These are phyloP conservation scores for Pestalotiopsis sp. DNA, from an alignment of 2,329 filamentous ascomycete genomes.

Conservation along the genomic window DNA sequence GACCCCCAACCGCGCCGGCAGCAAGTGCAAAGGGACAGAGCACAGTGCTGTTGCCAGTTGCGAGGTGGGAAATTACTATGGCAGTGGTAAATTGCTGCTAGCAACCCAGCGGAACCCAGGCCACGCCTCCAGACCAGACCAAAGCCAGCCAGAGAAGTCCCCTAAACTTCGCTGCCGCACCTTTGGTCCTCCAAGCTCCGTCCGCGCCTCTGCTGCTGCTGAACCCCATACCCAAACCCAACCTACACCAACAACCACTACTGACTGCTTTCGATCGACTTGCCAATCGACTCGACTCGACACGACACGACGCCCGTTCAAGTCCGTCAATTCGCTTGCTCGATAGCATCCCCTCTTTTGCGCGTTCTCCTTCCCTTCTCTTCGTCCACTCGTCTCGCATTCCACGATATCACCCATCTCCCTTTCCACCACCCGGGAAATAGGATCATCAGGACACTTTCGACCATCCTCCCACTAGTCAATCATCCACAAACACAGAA, in stretches of 20 bases:
- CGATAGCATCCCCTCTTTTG: conserved; percentile 18
- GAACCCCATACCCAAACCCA: not conserved
- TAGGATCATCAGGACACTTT: not conserved
- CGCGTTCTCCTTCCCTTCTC: conserved; percentile 7
- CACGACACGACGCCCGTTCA: conserved; percentile 3
- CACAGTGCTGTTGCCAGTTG: conserved; percentile 18
- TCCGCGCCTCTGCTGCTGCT: conserved; percentile 18
- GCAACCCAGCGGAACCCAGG: not conserved
- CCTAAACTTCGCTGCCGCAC: conserved; percentile 22
- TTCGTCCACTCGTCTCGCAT: conserved; percentile 26
- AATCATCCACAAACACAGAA: conserved; percentile 32
- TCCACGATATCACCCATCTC: conserved; percentile 25
- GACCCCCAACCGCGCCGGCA: conserved; percentile 9
- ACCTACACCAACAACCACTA: not conserved
- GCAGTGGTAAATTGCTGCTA: conserved; percentile 31
- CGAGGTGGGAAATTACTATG: conserved; percentile 50
- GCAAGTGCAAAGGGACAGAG: conserved; percentile 5
- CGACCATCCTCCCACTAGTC: not conserved
- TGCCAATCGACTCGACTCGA: not conserved
- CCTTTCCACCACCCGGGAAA: conserved; percentile 28
- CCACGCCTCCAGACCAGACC: not conserved
- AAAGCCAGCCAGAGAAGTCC: conserved; percentile 34
- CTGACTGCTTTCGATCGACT: not conserved
- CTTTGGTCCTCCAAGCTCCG: conserved; percentile 15
- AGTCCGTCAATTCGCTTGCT: conserved; percentile 5